Base-by-base conservation (phyloP, 768 basidiomycete genomes). In the Hortiboletus campestris region DNA sequence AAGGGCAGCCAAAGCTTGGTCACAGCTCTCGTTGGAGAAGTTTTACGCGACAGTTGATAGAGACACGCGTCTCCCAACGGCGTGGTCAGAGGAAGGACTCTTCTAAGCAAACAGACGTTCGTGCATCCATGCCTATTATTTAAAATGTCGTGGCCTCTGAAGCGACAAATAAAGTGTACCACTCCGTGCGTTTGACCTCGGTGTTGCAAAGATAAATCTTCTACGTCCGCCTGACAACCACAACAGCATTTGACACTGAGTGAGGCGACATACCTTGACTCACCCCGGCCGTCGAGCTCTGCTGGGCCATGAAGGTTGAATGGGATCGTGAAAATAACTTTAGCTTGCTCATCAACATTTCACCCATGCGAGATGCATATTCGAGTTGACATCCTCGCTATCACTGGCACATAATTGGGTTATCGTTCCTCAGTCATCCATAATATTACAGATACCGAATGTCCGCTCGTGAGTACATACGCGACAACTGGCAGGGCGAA, bases 401-500 rank as follows among this genome's bases (percentile, higher is more conserved):
- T 13, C 31, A 11, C 10, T 32, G 11, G 10, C 6, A 32, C 31
- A 32, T 4, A 32, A 32, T 32, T 13, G 34, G 13, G 34, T 11
- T 13, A 12, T 13, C 36, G 36, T 38, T 38, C 17, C 36, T 38
- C 6, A 16, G 10, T 51, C 20, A 16, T 36, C 42, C 43, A 52
- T 66, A 58, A 41, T 19, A 56, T 65, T 66, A 66, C 64, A 65
- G 56, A 57, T 55, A 62, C 25, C 4, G 4, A 61, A 60, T 49
- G 46, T 59, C 40, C 39, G 45, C 56, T 40, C 34, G 39, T 53
- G 50, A 43, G 38, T 62, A 65, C 60, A 59, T 51, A 47, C 44
- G 47, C 55, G 60, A 59, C 45, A 52, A 44, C 53, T 43, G n/a
- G n/a, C n/a, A 28, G 40, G 50, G 19, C 17, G 35, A 51, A 32